Evolutionary conservation across 768 basidiomycete species (phyloP).

Genomic region (Termitomyces sp.): DNA sequence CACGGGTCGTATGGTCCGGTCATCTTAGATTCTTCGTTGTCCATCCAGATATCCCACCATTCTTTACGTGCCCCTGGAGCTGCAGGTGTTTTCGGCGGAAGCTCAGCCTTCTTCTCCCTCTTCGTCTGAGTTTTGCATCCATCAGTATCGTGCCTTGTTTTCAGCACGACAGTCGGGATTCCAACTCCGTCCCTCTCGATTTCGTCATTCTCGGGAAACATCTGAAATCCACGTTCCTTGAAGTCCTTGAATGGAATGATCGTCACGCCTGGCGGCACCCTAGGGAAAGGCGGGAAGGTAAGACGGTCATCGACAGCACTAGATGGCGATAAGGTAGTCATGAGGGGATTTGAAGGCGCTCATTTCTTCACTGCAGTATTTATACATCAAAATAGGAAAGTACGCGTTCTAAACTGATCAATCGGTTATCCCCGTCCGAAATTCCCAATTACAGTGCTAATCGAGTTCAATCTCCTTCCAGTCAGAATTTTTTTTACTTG

Average conservation of each 20-base stretch:
- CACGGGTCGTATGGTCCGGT: conserved; percentile 45
- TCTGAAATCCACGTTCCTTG: conserved; percentile 32
- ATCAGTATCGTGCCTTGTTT: conserved; percentile 47
- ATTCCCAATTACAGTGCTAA: not conserved
- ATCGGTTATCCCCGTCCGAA: conserved; percentile 14
- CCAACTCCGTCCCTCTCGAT: conserved; percentile 61
- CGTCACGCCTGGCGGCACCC: conserved; percentile 28
- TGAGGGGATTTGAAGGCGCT: not conserved
- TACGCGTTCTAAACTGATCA: conserved; percentile 6
- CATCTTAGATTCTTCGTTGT: conserved; percentile 45
- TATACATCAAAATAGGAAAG: not conserved
- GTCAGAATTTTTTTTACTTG: no score
- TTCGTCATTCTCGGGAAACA: conserved; percentile 39
- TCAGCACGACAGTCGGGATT: conserved; percentile 57
- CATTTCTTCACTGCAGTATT: conserved; percentile 1
- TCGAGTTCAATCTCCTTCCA: no score
- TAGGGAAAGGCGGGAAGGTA: conserved; percentile 46
- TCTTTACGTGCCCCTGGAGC: conserved; percentile 19
- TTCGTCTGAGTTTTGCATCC: conserved; percentile 50
- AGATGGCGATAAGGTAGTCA: not conserved
- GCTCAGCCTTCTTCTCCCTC: conserved; percentile 39
- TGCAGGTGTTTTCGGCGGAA: conserved; percentile 5
- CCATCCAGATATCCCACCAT: conserved; percentile 76
- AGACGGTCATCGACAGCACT: conserved; percentile 13
- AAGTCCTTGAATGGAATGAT: conserved; percentile 41